Evolutionary conservation across 768 basidiomycete species (phyloP), one percentile per base, ranked within the genome.

Genomic region (Lactarius quietus): DNA sequence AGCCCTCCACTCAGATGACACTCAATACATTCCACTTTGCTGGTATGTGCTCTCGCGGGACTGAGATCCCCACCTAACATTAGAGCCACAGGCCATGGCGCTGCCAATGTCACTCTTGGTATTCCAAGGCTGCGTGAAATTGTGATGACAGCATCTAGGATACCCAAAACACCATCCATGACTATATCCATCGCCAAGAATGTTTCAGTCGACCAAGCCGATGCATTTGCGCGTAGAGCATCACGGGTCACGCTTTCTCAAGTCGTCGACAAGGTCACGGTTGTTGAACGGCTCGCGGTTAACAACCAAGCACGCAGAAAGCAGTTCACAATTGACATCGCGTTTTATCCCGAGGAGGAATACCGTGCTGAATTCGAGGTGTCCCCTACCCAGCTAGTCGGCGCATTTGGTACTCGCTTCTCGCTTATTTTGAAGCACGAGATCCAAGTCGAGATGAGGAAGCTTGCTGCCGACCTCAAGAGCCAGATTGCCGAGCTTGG

Each of bases 11-110:
- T 0, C 97, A 99, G 75, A 99, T 99, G 97, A 99, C 97, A 10
- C 79, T 99, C 68, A 99, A 99, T 75, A 99, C 97, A 15, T 99
- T 99, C 86, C 97, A 99, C 80, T 95, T 99, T 72, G 97, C 97
- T 70, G 96, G 94, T 87, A 75, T 72, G 83, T 73, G 41, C 68
- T 64, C 33, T 39, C 26, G 38, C 52, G 26, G 52, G 23, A 20
- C 48, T 54, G 9, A n/a, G 15, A 3, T 66, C 41, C 71, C 53
- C 43, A 51, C 52, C 55, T 60, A 59, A n/a, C 43, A 59, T 58
- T 39, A 45, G n/a, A 52, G 28, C 62, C 29, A 18, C 39, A 95
- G 93, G 96, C 68, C 97, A 98, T 73, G 96, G 97, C 77, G 97
- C 97, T 65, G 97, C 97, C 48, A 99, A 99, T 75, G 97, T 99